These are phyloP conservation scores for Penicillium goetzii DNA, from an alignment of 495 filamentous ascomycete genomes.

Conservation along the genomic window DNA sequence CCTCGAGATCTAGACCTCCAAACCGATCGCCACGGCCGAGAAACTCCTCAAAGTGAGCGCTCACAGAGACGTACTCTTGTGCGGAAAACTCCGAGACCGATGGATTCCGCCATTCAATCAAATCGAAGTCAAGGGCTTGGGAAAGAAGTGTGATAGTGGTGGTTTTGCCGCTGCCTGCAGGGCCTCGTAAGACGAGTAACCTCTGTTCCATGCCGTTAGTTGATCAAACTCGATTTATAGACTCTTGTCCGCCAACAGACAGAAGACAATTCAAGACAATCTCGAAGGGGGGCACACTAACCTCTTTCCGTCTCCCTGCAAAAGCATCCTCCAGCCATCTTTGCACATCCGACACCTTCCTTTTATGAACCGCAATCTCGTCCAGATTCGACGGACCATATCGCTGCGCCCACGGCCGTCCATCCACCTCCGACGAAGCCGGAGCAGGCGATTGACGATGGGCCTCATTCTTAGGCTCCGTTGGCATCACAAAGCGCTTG, in stretches of 20 bases:
- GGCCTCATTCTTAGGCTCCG: constrained; percentile 1
- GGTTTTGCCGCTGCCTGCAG: constrained; percentile 93
- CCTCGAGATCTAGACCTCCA: constrained; percentile 66
- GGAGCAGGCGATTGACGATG: neutral
- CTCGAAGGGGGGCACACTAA: constrained; percentile 4
- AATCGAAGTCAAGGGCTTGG: constrained; percentile 66
- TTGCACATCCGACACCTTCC: constrained; percentile 84
- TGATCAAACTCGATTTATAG: neutral
- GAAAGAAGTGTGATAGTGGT: constrained; percentile 79
- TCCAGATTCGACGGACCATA: constrained; percentile 74
- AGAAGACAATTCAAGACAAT: neutral
- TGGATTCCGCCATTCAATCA: constrained; percentile 93
- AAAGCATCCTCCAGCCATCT: constrained; percentile 79
- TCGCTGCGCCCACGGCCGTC: constrained; percentile 80
- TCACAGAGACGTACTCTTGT: constrained; percentile 64
- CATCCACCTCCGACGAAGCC: constrained; percentile 17
- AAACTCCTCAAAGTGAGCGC: constrained; percentile 88
- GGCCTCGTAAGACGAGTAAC: constrained; percentile 82
- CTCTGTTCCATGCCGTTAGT: constrained; percentile 48
- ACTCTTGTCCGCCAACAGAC: neutral
- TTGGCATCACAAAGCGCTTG: constrained; percentile 36
- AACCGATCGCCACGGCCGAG: constrained; percentile 77
- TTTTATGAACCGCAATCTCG: constrained; percentile 90
- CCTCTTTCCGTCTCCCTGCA: constrained; percentile 50
- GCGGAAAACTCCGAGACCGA: constrained; percentile 56